Base-by-base conservation (phyloP, 2,329 filamentous ascomycete genomes). In the Xylariaceae sp. region DNA sequence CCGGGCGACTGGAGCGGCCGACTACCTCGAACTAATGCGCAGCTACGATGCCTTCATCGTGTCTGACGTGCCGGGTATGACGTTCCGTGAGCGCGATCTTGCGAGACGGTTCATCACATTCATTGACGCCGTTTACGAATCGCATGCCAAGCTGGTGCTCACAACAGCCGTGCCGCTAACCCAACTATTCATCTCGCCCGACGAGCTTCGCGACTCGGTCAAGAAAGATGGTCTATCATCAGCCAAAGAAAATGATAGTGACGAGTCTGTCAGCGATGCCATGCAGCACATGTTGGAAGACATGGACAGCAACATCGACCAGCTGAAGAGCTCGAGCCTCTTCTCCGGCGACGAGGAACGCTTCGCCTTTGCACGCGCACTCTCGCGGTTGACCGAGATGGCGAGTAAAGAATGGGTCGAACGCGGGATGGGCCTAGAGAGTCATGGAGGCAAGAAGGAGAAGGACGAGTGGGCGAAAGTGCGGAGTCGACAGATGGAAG, bases 71-170 rank as follows among this genome's bases (percentile, higher is more conserved):
- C 95, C 95, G 0, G 91, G 89, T 5, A 98, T 99, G 95, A 95
- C 89, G 36, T 85, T 92, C 64, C 86, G 86, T 52, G 87, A 92
- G 69, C 86, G 95, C 17, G 95, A 99, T 76, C 82, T 96, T 34
- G 95, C 95, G 0, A 81, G 95, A 11, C 84, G 95, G 4, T 97
- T 99, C 75, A 99, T 99, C 73, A 99, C 94, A 0, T 97, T 99
- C 67, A 91, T 99, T 64, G 95, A 99, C 72, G 94, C 95, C 5
- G 89, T 97, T 4, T 99, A 99, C 71, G 95, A 99, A 75, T 82
- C 83, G 24, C 85, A 94, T 74, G 93, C 92, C n/a, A 98, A 97
- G 76, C 84, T 99, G 6, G 94, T 98, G 14, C 84, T 99, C 53
- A 99, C 95, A 0, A 93, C 91, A 3, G 92, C 88, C 36, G 91